Evolutionary conservation across 805 yeast species (phyloP).

Genomic region (Saturnispora serradocipensis): DNA sequence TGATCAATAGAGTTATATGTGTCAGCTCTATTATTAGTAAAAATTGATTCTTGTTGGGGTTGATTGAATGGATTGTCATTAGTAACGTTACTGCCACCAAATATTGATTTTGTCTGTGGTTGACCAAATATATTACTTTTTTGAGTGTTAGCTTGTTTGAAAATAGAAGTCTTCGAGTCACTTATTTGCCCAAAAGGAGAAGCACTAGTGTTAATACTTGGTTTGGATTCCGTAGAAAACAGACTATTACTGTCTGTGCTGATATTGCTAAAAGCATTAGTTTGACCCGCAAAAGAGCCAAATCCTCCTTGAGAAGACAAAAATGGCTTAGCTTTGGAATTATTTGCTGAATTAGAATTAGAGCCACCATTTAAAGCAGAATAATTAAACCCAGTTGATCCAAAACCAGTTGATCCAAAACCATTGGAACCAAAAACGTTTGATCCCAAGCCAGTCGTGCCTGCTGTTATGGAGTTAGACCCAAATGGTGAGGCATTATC

Average conservation of each 20-base stretch:
- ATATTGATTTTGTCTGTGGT: neutral
- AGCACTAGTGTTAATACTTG: neutral
- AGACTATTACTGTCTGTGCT: neutral
- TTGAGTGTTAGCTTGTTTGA: neutral
- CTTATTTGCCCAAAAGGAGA: slow-evolving; percentile 1
- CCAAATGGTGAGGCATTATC: slow-evolving; percentile 1
- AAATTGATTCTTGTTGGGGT: neutral
- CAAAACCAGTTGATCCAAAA: slow-evolving; percentile 1
- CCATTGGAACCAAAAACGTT: slow-evolving; percentile 11
- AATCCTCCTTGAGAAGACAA: slow-evolving; percentile 1
- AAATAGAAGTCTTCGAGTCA: neutral
- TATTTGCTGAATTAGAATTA: neutral
- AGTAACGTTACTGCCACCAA: neutral
- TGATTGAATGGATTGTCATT: neutral
- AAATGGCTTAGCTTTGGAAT: neutral
- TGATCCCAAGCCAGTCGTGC: slow-evolving; percentile 12
- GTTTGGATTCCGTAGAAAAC: neutral
- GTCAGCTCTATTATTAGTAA: neutral
- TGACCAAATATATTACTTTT: neutral
- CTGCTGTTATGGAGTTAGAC: neutral
- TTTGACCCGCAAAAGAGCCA: slow-evolving; percentile 2
- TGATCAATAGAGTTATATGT: neutral
- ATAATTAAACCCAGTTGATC: slow-evolving; percentile 12
- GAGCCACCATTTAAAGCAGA: slow-evolving; percentile 5
- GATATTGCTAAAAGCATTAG: neutral